Evolutionary conservation across 1,284 basidiomycete genomes (phyloP), one percentile per base, ranked within the genome.

Genomic region (Ustilago shanxiensis): DNA sequence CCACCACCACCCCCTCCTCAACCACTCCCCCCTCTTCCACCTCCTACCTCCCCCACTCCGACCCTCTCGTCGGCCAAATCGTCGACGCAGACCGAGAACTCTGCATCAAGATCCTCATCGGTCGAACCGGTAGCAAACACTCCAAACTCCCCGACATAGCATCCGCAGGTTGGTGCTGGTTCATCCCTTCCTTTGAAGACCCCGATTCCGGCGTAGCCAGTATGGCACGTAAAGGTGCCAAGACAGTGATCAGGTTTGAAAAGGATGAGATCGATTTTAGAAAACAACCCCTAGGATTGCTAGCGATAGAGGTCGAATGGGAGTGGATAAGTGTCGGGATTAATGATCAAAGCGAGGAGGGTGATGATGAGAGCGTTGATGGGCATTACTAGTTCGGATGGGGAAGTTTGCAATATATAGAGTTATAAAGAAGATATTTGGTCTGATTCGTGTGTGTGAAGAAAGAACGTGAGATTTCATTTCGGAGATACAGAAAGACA

Each of bases 151-250:
- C 85, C 0, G 85, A 80, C 22, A 72, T 86, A 51, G 79, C 84
- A 13, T 67, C 81, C 0, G 79, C 85, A 1, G 85, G 86, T 5
- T 79, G 85, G 74, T 70, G 77, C 35, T 87, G 86, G 86, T 72
- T 86, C 66, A 83, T 87, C 31, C 86, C 86, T 0, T 64, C 79
- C 0, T 87, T 86, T 55, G 84, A 86, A 41, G 78, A 79, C 18
- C 74, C 77, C 0, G 59, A 77, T 47, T 64, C 70, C 0, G 70
- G 64, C 0, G 49, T n/a, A 0, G 39, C 53, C 6, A 47, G 53
- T 0, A 57, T 72, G 60, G 60, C 56, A 13, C 45, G 45, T 5
- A 49, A 60, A 10, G 71, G 67, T 6, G 57, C 45, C 20, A 33
- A 29, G 37, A 73, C 74, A 39, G 20, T 60, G 52, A 47, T 83